Evolutionary conservation across 371 early-diverging fungal species (phyloP), one percentile per base, ranked within the genome.

Genomic region (Thermomucor indicae-seudaticae): DNA sequence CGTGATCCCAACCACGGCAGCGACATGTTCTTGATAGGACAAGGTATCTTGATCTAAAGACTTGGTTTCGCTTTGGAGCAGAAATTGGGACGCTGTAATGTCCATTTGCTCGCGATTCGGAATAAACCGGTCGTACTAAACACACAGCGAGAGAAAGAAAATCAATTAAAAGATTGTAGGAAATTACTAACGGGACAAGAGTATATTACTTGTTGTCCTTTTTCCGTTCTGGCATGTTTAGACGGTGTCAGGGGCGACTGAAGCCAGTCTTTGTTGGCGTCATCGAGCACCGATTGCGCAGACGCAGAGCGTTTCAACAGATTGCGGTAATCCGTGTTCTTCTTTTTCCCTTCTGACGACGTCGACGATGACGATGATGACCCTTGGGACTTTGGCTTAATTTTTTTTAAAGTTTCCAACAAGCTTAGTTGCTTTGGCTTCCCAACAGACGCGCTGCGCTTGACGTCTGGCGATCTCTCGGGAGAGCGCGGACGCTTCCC

Each of bases 1-100:
- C 81, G 67, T 4, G 75, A 93, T 65, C 2, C 92, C 92, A 44
- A 84, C 84, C 0, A 92, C 93, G 29, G 78, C 64, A 4, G 93
- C 95, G 4, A 94, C 63, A 51, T 84, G 74, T 41, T 88, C 85
- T 24, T 88, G 85, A 60, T 89, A 85, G 0, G 79, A 85, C 29
- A 79, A 54, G 3, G 75, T 53, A 8, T 63, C 57, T 3, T 70
- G 58, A 55, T 87, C 82, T 27, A 81, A 41, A 6, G 24, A 44
- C 70, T 60, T 34, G 41, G 48, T 8, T 43, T 49, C 8, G 48
- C 41, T 28, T 72, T 69, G 20, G 23, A 87, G 65, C 40, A 77
- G 79, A 56, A 79, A 86, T 57, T 88, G 90, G 6, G 83, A 70
- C 6, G 86, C 75, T 0, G 71, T 62, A 35, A 83, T 63, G 45